These are phyloP conservation scores for Helicocarpus griseus DNA, from an alignment of 2,329 filamentous ascomycete species.

Conservation along the genomic window DNA sequence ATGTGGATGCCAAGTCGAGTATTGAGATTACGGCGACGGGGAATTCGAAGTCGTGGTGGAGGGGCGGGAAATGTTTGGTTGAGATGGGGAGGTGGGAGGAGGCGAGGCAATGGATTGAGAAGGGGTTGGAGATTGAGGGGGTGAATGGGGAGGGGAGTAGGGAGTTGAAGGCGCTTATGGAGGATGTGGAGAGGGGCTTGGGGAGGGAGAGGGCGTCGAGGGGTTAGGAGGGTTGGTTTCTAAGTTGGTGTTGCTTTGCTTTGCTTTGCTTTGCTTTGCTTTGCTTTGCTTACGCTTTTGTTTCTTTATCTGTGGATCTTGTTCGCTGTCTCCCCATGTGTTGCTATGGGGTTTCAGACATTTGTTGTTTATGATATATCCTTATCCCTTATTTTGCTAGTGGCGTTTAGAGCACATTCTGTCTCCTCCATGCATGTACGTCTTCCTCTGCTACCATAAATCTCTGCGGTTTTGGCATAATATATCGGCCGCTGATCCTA, in stretches of 20 bases:
- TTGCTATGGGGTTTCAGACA: background rate
- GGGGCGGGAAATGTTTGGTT: constrained; percentile 69
- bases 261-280: background rate
- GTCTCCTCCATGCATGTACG: background rate
- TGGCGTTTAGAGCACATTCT: background rate
- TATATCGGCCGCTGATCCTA: background rate
- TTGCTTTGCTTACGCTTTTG: background rate
- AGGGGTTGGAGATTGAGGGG: constrained; percentile 74
- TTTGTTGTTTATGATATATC: background rate
- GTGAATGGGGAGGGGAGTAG: constrained; percentile 40
- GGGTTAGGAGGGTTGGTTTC: constrained; percentile 15
- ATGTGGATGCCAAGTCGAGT: constrained; percentile 78
- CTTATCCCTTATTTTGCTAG: background rate
- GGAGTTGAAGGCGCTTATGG: constrained; percentile 50
- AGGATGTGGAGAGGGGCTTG: constrained; percentile 55
- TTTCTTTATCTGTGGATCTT: background rate
- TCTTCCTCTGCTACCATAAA: background rate
- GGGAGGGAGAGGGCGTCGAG: constrained; percentile 48
- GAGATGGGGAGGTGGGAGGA: constrained; percentile 88
- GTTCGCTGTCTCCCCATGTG: background rate
- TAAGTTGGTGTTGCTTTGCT: no score
- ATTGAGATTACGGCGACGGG: constrained; percentile 78
- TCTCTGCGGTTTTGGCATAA: background rate
- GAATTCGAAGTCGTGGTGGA: constrained; percentile 93
- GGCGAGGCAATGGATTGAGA: constrained; percentile 66